phyloP scores from a whole-genome alignment of 257 asterid genomes.

The Vinca minor region DNA sequence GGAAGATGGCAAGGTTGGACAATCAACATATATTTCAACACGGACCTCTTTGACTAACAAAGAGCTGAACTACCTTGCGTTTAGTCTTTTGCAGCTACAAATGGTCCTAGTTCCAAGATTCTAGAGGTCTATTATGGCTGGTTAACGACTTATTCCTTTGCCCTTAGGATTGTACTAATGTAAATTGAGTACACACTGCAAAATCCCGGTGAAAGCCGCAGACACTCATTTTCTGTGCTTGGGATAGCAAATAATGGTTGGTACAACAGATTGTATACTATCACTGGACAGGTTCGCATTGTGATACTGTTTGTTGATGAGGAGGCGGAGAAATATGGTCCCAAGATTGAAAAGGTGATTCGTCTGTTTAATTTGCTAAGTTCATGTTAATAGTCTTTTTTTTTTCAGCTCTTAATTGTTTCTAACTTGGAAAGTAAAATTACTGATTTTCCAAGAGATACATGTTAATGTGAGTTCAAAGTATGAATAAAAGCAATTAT shows the following conservation, averaged over 20 bases:
- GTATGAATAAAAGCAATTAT: background rate
- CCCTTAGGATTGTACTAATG: slow-evolving; percentile 73
- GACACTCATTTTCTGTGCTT: slow-evolving; percentile 71
- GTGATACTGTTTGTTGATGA: slow-evolving; percentile 69
- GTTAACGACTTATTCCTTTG: background rate
- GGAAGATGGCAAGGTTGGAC: background rate
- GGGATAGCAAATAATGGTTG: slow-evolving; percentile 74
- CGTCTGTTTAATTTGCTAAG: too few relatives aligned
- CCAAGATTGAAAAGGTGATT: slow-evolving; percentile 63
- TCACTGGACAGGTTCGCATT: slow-evolving; percentile 96
- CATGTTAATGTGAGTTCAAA: too few relatives aligned
- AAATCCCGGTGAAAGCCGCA: slow-evolving; percentile 73
- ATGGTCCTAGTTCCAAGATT: background rate
- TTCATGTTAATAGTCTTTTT: too few relatives aligned
- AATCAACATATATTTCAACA: background rate
- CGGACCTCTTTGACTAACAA: background rate
- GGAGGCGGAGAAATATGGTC: slow-evolving; percentile 61
- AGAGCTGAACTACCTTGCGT: background rate
- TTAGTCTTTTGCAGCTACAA: background rate
- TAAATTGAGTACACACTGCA: slow-evolving; percentile 81
- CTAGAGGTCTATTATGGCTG: background rate
- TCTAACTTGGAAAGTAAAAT: too few relatives aligned
- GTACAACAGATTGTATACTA: slow-evolving; percentile 85
- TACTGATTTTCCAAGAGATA: too few relatives aligned
- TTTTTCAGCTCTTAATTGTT: too few relatives aligned